phyloP scores from a whole-genome alignment of 2,329 filamentous ascomycete genomes.

The Orbilia blumenaviensis region DNA sequence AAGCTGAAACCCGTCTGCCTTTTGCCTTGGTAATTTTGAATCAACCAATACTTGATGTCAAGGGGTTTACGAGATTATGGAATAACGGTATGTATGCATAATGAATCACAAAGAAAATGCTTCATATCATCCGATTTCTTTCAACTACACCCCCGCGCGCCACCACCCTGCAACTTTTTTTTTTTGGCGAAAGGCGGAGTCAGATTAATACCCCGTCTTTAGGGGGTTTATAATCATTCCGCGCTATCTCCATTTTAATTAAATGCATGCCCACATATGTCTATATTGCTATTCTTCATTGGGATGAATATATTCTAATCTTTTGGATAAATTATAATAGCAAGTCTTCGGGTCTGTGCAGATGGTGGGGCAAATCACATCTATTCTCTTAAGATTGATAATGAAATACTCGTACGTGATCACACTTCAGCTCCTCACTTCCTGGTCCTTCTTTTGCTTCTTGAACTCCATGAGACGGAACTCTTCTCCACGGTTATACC shows the following conservation, averaged over 20 bases:
- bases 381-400: conserved; percentile 61
- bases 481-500: conserved; percentile 5
- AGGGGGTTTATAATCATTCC: conserved; percentile 6
- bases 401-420: conserved; percentile 39
- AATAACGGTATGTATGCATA: conserved; percentile 58
- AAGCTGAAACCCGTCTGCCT: conserved; percentile 54
- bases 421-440: background rate
- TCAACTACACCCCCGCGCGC: too few relatives aligned
- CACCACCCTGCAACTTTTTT: background rate
- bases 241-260: background rate
- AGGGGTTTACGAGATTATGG: conserved; percentile 63
- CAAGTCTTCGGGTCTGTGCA: conserved; percentile 77
- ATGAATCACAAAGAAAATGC: background rate
- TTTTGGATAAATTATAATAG: conserved; percentile 61
- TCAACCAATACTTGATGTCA: conserved; percentile 66
- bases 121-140: background rate
- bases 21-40: conserved; percentile 70
- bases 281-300: too few relatives aligned
- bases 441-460: background rate
- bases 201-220: conserved; percentile 15
- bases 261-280: background rate
- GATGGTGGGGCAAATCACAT: conserved; percentile 91
- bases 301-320: conserved; percentile 3
- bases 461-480: background rate
- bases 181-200: background rate